phyloP scores from a whole-genome alignment of 768 basidiomycete species.

The Lactarius quietus region DNA sequence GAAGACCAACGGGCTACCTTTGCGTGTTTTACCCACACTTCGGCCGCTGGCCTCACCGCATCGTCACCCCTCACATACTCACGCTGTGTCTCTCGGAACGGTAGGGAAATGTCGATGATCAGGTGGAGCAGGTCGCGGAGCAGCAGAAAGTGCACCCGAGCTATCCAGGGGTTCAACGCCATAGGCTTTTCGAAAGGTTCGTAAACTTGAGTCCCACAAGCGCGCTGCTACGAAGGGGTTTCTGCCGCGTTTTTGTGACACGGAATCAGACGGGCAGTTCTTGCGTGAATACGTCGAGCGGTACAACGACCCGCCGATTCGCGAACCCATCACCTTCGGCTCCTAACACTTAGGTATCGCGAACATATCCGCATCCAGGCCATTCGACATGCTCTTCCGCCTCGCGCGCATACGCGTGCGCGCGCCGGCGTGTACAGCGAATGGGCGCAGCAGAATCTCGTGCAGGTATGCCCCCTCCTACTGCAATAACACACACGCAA shows the following conservation, averaged over 20 bases:
- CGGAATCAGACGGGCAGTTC: slow-evolving; percentile 31
- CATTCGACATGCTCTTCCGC: slow-evolving; percentile 67
- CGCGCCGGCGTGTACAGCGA: slow-evolving; percentile 47
- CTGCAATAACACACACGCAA: too few relatives aligned
- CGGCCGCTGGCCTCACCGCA: not conserved
- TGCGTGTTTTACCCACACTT: too few relatives aligned
- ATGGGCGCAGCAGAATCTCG: slow-evolving; percentile 43
- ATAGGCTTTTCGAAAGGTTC: slow-evolving; percentile 39
- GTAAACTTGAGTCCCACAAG: too few relatives aligned
- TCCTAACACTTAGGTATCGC: slow-evolving; percentile 86
- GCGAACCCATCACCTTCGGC: slow-evolving; percentile 85
- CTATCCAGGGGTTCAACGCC: slow-evolving; percentile 70
- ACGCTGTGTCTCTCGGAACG: slow-evolving; percentile 30
- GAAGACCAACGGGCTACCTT: slow-evolving; percentile 70
- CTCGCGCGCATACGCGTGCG: slow-evolving; percentile 57
- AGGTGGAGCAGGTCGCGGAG: slow-evolving; percentile 58
- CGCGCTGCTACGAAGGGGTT: too few relatives aligned
- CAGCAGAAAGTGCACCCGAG: slow-evolving; percentile 65
- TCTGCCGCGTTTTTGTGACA: too few relatives aligned
- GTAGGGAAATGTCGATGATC: slow-evolving; percentile 78
- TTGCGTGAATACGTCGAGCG: slow-evolving; percentile 79
- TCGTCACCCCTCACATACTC: not conserved
- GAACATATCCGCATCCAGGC: slow-evolving; percentile 62
- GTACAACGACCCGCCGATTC: slow-evolving; percentile 61
- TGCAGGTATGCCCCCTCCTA: slow-evolving; percentile 50